Percentiles rank a stretch among this genome's conserved stretches.
Evolutionary conservation across 1,284 basidiomycete genomes (phyloP).

Genomic region (Somion occarium): DNA sequence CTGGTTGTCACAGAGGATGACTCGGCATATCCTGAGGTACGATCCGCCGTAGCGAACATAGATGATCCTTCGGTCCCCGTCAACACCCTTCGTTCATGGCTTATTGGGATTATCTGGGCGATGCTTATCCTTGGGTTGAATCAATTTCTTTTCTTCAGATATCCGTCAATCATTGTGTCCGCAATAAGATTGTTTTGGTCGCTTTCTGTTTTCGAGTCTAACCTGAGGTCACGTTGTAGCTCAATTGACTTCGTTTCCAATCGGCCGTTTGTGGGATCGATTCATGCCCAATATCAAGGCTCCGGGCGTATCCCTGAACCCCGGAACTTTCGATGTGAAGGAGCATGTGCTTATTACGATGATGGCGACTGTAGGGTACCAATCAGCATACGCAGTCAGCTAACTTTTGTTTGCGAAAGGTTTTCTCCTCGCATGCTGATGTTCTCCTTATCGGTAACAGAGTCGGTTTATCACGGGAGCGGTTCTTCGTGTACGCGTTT

Average conservation of each 20-base stretch:
- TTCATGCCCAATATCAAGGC: constrained; percentile 47
- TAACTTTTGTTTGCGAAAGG: not conserved
- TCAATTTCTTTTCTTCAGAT: constrained; percentile 42
- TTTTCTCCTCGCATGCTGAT: too few relatives aligned
- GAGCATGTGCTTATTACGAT: constrained; percentile 68
- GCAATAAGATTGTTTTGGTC: constrained; percentile 20
- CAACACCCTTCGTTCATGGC: constrained; percentile 54
- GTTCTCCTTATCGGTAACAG: constrained; percentile 36
- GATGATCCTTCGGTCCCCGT: constrained; percentile 60
- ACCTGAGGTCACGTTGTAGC: constrained; percentile 41
- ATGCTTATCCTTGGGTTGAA: constrained; percentile 39
- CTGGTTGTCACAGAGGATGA: constrained; percentile 40
- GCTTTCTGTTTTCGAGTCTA: constrained; percentile 6
- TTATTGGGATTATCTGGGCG: constrained; percentile 46
- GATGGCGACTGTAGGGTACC: constrained; percentile 69
- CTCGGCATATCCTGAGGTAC: constrained; percentile 60
- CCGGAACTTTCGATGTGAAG: constrained; percentile 69
- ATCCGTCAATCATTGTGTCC: constrained; percentile 26
- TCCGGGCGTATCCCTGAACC: constrained; percentile 44
- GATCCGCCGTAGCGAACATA: constrained; percentile 59
- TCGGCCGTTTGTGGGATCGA: constrained; percentile 56
- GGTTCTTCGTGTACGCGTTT: constrained; percentile 47
- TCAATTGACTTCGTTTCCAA: constrained; percentile 58
- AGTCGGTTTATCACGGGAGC: constrained; percentile 41
- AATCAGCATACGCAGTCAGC: constrained; percentile 52